A percentile compares a stretch with the other conserved stretches of the same genome.
Conservation (phyloP, 2,329 filamentous ascomycete species). For the Kalmusia sp. region DNA sequence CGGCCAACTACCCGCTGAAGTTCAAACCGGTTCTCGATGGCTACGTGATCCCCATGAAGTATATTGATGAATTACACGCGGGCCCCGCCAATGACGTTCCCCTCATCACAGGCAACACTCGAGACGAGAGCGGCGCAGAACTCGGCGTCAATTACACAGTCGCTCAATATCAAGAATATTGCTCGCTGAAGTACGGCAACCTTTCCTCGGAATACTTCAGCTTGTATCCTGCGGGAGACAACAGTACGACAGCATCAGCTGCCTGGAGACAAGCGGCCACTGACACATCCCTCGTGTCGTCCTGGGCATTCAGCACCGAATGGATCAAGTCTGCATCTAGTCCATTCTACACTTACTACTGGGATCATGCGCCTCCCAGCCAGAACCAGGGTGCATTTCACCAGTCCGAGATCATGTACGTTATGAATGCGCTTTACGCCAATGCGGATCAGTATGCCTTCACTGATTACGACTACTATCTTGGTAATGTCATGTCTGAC, state of each 20-base stretch:
- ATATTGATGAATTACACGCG: constrained; percentile 48
- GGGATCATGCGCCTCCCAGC: too few species aligned
- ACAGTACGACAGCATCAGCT: too few species aligned
- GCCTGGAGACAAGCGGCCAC: too few species aligned
- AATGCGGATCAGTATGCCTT: constrained; percentile 15
- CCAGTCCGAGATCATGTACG: constrained; percentile 46
- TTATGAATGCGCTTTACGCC: constrained; percentile 45
- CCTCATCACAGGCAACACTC: constrained; percentile 60
- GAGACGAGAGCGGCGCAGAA: constrained; percentile 50
- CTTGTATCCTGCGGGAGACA: too few species aligned
- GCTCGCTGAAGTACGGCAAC: too few species aligned
- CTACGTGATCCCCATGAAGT: constrained; percentile 55
- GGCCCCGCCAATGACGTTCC: constrained; percentile 53
- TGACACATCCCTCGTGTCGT: too few species aligned
- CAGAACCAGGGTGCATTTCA: constrained; percentile 33
- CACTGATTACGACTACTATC: constrained; percentile 38
- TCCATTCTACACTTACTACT: too few species aligned
- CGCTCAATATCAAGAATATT: too few species aligned
- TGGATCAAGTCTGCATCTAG: too few species aligned
- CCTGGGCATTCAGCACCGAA: too few species aligned
- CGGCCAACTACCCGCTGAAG: background rate
- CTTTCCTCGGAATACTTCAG: too few species aligned
- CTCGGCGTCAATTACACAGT: constrained; percentile 30
- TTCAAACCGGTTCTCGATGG: constrained; percentile 60
- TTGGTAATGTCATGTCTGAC: constrained; percentile 35